Conservation (phyloP, 2,329 filamentous ascomycete genomes). For the Chrysosporium queenslandicum region DNA sequence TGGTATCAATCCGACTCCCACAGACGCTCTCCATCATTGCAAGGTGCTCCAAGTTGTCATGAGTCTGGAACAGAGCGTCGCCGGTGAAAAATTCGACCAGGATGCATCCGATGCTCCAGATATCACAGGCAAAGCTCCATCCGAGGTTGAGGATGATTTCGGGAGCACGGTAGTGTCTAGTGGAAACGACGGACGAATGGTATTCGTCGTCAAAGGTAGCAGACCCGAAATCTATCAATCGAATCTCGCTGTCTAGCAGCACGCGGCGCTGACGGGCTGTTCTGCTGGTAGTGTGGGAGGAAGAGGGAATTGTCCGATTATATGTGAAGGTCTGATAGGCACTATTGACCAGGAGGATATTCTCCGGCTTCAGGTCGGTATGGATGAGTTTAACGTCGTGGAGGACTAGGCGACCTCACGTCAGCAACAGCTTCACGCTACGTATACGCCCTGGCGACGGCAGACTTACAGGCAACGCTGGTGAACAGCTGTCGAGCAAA, state of each 20-base stretch:
- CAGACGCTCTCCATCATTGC: constrained; percentile 61
- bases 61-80: constrained; percentile 58
- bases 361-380: constrained; percentile 63
- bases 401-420: constrained; percentile 51
- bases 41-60: constrained; percentile 58
- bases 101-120: constrained; percentile 61
- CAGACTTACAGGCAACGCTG: constrained; percentile 87
- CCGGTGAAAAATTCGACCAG: constrained; percentile 60
- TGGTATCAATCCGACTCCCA: constrained; percentile 46
- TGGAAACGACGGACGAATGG: constrained; percentile 58
- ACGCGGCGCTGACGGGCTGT: constrained; percentile 54
- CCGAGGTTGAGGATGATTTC: constrained; percentile 59
- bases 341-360: constrained; percentile 56
- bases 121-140: constrained; percentile 59
- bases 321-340: constrained; percentile 60
- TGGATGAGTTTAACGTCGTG: constrained; percentile 97
- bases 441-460: not conserved
- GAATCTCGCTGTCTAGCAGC: constrained; percentile 55
- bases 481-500: constrained; percentile 94
- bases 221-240: constrained; percentile 58
- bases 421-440: constrained; percentile 21
- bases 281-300: constrained; percentile 48
- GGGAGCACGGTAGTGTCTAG: constrained; percentile 55
- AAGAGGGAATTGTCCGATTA: constrained; percentile 56
- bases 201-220: constrained; percentile 61